Conservation (phyloP, 306 rosid genomes). For the Leucaena leucocephala region DNA sequence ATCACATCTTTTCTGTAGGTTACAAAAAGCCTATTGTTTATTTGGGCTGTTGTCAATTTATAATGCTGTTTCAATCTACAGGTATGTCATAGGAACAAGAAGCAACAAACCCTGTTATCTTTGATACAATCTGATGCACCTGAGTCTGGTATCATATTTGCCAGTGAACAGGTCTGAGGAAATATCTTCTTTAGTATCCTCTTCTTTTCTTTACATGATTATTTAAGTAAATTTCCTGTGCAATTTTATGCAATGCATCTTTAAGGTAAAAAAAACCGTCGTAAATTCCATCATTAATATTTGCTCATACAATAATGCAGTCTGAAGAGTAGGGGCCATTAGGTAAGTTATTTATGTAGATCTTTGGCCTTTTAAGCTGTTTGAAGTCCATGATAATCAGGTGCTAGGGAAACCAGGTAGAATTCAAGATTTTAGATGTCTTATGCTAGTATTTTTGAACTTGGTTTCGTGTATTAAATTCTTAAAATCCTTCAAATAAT, state of each 20-base stretch:
- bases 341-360: neutral
- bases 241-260: constrained; percentile 8
- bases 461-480: constrained; percentile 20
- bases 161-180: constrained; percentile 70
- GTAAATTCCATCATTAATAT: constrained; percentile 20
- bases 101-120: constrained; percentile 66
- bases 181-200: constrained; percentile 41
- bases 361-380: no score
- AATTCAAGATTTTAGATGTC: neutral
- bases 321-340: neutral
- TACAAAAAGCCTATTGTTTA: constrained; percentile 3
- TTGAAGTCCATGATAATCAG: neutral
- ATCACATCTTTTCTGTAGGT: neutral
- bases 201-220: constrained; percentile 7
- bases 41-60: constrained; percentile 31
- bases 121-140: constrained; percentile 71
- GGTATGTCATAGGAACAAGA: constrained; percentile 58
- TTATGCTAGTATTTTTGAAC: constrained; percentile 9
- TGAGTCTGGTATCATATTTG: constrained; percentile 77
- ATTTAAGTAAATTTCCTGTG: constrained; percentile 19
- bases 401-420: constrained; percentile 13
- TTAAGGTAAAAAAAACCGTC: neutral
- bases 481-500: constrained; percentile 11
- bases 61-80: constrained; percentile 46
- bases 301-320: constrained; percentile 22